phyloP scores from a whole-genome alignment of 1,284 basidiomycete species.

The Ustilago lituana region DNA sequence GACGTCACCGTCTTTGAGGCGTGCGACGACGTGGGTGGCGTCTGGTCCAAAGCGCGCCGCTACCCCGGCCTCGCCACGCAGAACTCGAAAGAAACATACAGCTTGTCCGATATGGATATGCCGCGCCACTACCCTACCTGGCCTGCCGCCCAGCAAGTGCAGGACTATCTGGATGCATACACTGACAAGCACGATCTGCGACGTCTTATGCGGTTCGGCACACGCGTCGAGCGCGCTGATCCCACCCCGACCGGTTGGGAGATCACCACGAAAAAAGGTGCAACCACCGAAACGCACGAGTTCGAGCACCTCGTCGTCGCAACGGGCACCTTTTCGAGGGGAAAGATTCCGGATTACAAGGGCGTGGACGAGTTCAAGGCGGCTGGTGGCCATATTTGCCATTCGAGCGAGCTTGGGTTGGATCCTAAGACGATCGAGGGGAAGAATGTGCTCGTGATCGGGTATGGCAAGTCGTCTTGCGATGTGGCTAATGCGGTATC shows the following conservation, averaged over 20 bases:
- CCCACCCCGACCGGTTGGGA: conserved; percentile 22
- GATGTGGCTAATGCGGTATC: conserved; percentile 56
- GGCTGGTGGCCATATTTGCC: conserved; percentile 49
- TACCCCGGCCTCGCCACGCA: conserved; percentile 58
- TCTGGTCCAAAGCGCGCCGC: conserved; percentile 48
- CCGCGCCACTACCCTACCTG: conserved; percentile 54
- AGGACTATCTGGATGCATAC: conserved; percentile 52
- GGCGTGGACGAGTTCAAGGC: conserved; percentile 40
- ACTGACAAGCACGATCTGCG: conserved; percentile 46
- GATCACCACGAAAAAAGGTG: conserved; percentile 14
- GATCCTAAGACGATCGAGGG: conserved; percentile 28
- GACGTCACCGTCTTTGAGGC: conserved; percentile 45
- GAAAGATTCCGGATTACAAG: conserved; percentile 50
- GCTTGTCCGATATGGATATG: conserved; percentile 56
- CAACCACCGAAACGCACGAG: not conserved
- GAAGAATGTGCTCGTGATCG: conserved; percentile 53
- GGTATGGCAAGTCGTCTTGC: conserved; percentile 60
- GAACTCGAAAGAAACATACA: conserved; percentile 60
- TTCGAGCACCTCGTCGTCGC: conserved; percentile 48
- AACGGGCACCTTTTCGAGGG: conserved; percentile 53
- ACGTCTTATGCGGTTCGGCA: conserved; percentile 36
- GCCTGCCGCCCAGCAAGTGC: conserved; percentile 57
- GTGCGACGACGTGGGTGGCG: conserved; percentile 42
- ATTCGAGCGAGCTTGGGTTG: conserved; percentile 44
- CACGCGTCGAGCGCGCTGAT: conserved; percentile 33